Conservation (phyloP, 371 early-diverging fungal genomes). For the Globomyces sp. region DNA sequence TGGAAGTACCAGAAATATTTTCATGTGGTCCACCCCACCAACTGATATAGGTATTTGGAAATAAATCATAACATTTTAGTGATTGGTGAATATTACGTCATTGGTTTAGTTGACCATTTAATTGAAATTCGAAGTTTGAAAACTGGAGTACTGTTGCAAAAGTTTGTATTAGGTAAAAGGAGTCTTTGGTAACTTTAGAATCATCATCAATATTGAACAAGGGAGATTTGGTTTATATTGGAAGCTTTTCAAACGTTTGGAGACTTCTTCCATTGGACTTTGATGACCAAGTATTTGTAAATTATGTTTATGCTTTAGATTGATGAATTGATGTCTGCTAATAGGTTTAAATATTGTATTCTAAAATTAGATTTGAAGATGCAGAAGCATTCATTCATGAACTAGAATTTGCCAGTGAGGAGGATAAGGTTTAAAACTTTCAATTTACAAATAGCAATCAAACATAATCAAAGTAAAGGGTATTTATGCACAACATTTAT, state of each 20-base stretch:
- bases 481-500: constrained; percentile 82
- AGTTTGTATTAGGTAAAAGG: constrained; percentile 62
- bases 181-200: not conserved
- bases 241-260: constrained; percentile 77
- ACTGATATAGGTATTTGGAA: constrained; percentile 7
- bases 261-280: constrained; percentile 82
- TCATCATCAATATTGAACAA: constrained; percentile 26
- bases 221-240: constrained; percentile 77
- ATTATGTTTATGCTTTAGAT: constrained; percentile 19
- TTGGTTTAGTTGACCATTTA: constrained; percentile 62
- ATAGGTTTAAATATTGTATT: constrained; percentile 6
- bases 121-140: constrained; percentile 87
- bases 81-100: constrained; percentile 65
- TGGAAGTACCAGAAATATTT: constrained; percentile 3
- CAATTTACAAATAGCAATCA: constrained; percentile 25
- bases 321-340: constrained; percentile 71
- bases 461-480: constrained; percentile 66
- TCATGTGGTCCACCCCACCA: constrained; percentile 44
- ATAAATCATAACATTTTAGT: too few species aligned
- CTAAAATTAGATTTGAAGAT: constrained; percentile 64
- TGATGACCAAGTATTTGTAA: constrained; percentile 46
- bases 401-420: constrained; percentile 77
- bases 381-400: constrained; percentile 85
- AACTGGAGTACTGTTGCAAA: constrained; percentile 78
- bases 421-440: constrained; percentile 61